These are phyloP conservation scores for Trebouxiophyceae sp. DNA, from an alignment of 163 green algal species.

Conservation along the genomic window DNA sequence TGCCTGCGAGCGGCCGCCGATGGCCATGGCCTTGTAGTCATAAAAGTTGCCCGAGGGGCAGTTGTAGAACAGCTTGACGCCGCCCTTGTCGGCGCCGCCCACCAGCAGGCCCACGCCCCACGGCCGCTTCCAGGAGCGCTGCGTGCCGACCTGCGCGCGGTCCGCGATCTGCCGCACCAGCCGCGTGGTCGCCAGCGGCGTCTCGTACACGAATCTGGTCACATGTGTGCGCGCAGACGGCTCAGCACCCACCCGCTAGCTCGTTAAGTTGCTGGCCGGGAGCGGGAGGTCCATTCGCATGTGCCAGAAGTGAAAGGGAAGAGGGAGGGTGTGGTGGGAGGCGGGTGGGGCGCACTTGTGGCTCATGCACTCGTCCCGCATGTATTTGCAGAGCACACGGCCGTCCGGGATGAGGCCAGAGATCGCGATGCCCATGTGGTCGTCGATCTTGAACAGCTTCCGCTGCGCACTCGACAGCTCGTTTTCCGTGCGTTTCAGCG, in stretches of 20 bases:
- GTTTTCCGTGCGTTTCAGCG: conserved; percentile 79
- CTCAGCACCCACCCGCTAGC: too few relatives aligned
- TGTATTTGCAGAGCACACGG: conserved; percentile 87
- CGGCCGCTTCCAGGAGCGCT: conserved; percentile 87
- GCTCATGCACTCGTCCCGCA: conserved; percentile 93
- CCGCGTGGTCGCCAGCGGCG: conserved; percentile 72
- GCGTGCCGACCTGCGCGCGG: conserved; percentile 82
- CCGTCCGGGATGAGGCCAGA: conserved; percentile 92
- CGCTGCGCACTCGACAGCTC: conserved; percentile 87
- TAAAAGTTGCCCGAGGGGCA: conserved; percentile 95
- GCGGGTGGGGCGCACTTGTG: conserved; percentile 65
- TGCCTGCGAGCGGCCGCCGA: conserved; percentile 85
- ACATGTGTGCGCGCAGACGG: too few relatives aligned
- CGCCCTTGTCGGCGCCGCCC: conserved; percentile 70
- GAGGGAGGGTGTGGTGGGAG: too few relatives aligned
- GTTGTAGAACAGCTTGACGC: conserved; percentile 80
- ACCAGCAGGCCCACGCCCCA: conserved; percentile 93
- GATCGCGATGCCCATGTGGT: conserved; percentile 95
- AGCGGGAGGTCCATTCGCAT: too few relatives aligned
- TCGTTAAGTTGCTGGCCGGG: too few relatives aligned
- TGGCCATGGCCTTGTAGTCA: conserved; percentile 95
- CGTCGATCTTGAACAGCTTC: conserved; percentile 93
- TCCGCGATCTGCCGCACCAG: conserved; percentile 88
- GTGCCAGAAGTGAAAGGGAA: too few relatives aligned
- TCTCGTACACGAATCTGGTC: conserved; percentile 92